phyloP scores from a whole-genome alignment of 202 grass and related monocot genomes.

The Saccharum hybrid region DNA sequence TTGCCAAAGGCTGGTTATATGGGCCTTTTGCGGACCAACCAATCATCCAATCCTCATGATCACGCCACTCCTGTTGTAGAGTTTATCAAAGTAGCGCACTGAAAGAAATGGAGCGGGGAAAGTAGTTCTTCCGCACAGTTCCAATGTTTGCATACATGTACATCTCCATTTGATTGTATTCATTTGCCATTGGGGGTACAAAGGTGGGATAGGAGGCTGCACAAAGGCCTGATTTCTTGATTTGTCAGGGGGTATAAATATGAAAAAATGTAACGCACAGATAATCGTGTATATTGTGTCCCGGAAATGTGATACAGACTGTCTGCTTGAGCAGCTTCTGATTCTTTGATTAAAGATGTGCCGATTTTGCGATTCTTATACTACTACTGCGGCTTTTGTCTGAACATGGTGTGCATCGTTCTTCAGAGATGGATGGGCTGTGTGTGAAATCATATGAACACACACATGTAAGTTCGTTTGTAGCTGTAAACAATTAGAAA shows the following conservation, averaged over 20 bases:
- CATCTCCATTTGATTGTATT: constrained; percentile 63
- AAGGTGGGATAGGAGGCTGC: constrained; percentile 51
- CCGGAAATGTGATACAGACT: constrained; percentile 49
- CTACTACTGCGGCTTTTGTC: constrained; percentile 24
- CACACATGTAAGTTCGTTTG: not conserved
- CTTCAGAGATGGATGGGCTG: constrained; percentile 9
- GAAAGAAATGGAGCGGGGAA: constrained; percentile 57
- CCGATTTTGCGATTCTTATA: constrained; percentile 7
- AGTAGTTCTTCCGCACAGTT: constrained; percentile 54
- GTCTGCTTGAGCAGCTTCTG: constrained; percentile 48
- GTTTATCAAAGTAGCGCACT: constrained; percentile 48
- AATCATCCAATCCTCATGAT: constrained; percentile 59
- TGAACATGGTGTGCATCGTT: constrained; percentile 24
- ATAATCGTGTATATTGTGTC: constrained; percentile 48
- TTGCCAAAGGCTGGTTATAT: constrained; percentile 88
- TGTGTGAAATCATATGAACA: not conserved
- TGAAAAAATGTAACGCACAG: constrained; percentile 53
- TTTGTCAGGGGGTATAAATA: constrained; percentile 52
- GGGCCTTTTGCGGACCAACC: constrained; percentile 76
- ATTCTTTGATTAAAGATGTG: constrained; percentile 31
- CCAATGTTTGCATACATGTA: constrained; percentile 58
- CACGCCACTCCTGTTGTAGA: constrained; percentile 40
- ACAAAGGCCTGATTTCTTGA: constrained; percentile 55
- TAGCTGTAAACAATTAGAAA: constrained; percentile 22
- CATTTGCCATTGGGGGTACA: constrained; percentile 53